phyloP scores from a whole-genome alignment of 495 filamentous ascomycete genomes.

The Penicillium maclennaniae region DNA sequence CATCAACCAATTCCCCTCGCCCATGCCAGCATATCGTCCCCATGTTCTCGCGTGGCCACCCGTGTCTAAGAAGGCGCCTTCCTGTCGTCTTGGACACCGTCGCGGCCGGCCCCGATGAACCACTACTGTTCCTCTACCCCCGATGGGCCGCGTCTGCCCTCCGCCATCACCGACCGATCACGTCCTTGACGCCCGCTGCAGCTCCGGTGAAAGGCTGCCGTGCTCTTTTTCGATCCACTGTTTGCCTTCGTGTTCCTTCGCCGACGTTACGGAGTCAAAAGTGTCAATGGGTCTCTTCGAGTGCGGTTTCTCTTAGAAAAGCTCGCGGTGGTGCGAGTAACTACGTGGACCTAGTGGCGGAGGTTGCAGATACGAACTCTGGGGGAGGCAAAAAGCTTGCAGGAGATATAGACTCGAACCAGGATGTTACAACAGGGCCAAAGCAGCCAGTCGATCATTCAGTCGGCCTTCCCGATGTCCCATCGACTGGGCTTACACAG shows the following conservation, averaged over 20 bases:
- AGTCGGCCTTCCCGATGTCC: background rate
- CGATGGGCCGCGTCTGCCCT: constrained; percentile 34
- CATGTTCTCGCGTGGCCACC: constrained; percentile 42
- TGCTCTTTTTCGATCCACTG: background rate
- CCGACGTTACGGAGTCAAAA: constrained; percentile 18
- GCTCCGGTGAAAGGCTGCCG: background rate
- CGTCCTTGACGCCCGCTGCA: constrained; percentile 15
- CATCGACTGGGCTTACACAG: background rate
- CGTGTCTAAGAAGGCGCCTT: constrained; percentile 40
- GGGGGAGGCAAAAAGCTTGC: background rate
- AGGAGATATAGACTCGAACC: background rate
- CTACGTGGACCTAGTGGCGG: background rate
- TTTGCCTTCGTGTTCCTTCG: background rate
- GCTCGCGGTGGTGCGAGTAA: background rate
- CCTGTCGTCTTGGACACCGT: constrained; percentile 37
- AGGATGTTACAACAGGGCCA: background rate
- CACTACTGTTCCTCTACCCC: constrained; percentile 47
- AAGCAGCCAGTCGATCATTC: background rate
- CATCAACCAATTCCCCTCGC: constrained; percentile 8
- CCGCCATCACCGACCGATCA: constrained; percentile 21
- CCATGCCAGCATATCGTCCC: constrained; percentile 18
- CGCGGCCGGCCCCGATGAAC: constrained; percentile 36
- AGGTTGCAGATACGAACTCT: background rate
- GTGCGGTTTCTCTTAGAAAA: background rate
- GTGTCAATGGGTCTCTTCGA: constrained; percentile 29